Evolutionary conservation across 768 basidiomycete species (phyloP).

Genomic region (Leccinum barrowsii): DNA sequence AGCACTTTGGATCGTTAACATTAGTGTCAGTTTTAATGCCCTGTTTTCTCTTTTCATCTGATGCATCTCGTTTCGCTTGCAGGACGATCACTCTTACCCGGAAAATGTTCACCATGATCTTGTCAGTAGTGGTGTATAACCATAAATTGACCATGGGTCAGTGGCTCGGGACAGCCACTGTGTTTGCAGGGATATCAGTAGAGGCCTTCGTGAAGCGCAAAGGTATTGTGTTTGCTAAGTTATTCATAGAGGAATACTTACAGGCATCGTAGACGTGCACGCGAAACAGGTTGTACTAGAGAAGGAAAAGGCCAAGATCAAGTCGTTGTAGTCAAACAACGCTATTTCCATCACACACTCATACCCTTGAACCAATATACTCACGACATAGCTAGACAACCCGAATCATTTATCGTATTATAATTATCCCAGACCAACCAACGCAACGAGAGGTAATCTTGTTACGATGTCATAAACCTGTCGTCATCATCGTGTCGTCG

Average conservation of each 20-base stretch:
- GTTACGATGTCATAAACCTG: constrained; percentile 17
- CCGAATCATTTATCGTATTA: constrained; percentile 22
- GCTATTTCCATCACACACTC: background rate
- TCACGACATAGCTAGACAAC: constrained; percentile 14
- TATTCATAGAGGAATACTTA: constrained; percentile 2
- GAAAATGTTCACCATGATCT: constrained; percentile 96
- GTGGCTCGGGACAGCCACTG: constrained; percentile 88
- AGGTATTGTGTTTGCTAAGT: constrained; percentile 44
- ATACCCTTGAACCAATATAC: constrained; percentile 17
- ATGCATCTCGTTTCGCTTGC: constrained; percentile 10
- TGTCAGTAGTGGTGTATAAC: constrained; percentile 90
- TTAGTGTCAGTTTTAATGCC: constrained; percentile 60
- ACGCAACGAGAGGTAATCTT: background rate
- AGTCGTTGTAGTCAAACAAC: constrained; percentile 53
- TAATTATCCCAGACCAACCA: constrained; percentile 14
- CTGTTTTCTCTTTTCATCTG: background rate
- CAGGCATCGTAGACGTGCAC: constrained; percentile 59
- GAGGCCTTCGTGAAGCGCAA: constrained; percentile 90
- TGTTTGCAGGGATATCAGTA: constrained; percentile 93
- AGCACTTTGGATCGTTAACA: constrained; percentile 87
- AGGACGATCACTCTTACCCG: constrained; percentile 95
- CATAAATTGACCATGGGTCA: constrained; percentile 82
- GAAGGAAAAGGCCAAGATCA: constrained; percentile 81
- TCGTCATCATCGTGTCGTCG: constrained; percentile 36
- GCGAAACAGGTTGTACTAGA: constrained; percentile 77